Evolutionary conservation across 768 basidiomycete species (phyloP), one percentile per base, ranked within the genome.

Genomic region (Stropharia rugosoannulata): DNA sequence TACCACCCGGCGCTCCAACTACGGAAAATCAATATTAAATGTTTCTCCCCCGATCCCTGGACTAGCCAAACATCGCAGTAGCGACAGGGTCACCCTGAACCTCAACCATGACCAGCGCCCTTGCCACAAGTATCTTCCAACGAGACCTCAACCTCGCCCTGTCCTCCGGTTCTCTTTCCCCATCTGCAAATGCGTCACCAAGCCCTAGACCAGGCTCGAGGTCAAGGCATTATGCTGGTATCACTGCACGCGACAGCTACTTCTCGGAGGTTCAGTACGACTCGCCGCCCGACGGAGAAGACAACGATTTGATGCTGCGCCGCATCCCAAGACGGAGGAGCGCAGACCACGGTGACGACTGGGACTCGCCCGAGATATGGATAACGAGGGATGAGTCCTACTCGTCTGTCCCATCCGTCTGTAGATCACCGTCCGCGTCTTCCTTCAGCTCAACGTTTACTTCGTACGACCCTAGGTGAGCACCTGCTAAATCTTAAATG

Each of bases 291-390:
- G 51, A 66, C 16, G 53, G 58, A 7, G 63, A 49, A 12, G 47
- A 59, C 29, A 54, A 50, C n/a, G 54, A 45, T 22, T 38, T 49
- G 4, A 71, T 71, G 10, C 59, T 75, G 11, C 62, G 72, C 47
- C 70, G 74, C 36, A 70, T 77, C 65, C 64, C 66, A 9, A 67
- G 71, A 22, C 43, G 61, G 10, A 66, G 60, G 35, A 68, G 65
- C 49, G 62, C 61, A 39, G 65, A 67, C 55, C 61, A 64, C 51
- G 65, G 65, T 15, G 47, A 62, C 18, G 51, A 57, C 57, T 63
- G 55, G 43, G 60, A 51, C 54, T 54, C 60, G 40, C 60, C 59
- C 49, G 60, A 49, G 36, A 59, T 60, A 54, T 36, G 72, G 53
- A 49, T 56, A 49, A 46, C 54, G 51, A 60, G 66, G 59, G 18